phyloP scores from a whole-genome alignment of 2,329 filamentous ascomycete genomes.

The Rutstroemia sp. region DNA sequence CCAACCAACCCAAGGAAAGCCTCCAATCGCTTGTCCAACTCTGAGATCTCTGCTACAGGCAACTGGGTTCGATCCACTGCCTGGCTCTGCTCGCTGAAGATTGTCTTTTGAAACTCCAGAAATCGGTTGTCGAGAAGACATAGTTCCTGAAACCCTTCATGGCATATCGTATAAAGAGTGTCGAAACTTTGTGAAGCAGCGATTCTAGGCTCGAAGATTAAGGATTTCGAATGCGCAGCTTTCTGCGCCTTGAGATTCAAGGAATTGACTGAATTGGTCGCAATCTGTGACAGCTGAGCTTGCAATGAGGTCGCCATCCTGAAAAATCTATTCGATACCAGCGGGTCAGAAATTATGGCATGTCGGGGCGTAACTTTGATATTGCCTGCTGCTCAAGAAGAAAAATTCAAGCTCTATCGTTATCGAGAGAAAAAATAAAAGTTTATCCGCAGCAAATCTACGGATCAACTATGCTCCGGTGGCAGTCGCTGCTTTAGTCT shows the following conservation, averaged over 20 bases:
- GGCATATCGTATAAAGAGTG: conserved; percentile 77
- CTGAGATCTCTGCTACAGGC: conserved; percentile 71
- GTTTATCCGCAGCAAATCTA: background rate
- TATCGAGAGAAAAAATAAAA: conserved; percentile 8
- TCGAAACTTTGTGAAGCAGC: conserved; percentile 87
- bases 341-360: conserved; percentile 13
- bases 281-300: conserved; percentile 89
- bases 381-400: conserved; percentile 3
- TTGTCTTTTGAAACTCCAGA: conserved; percentile 60
- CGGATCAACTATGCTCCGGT: conserved; percentile 4
- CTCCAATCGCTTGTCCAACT: conserved; percentile 71
- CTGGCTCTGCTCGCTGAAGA: conserved; percentile 94
- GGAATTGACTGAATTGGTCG: conserved; percentile 80
- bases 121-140: conserved; percentile 83
- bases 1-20: conserved; percentile 76
- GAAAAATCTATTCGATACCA: conserved; percentile 1
- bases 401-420: conserved; percentile 10
- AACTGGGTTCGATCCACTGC: conserved; percentile 81
- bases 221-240: conserved; percentile 82
- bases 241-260: conserved; percentile 92
- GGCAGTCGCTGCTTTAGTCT: conserved; percentile 1
- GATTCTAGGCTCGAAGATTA: conserved; percentile 83
- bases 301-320: conserved; percentile 79
- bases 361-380: conserved; percentile 1
- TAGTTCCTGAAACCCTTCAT: conserved; percentile 84